Evolutionary conservation across 2,329 filamentous ascomycete species (phyloP).

Genomic region (Talaromyces piceae): DNA sequence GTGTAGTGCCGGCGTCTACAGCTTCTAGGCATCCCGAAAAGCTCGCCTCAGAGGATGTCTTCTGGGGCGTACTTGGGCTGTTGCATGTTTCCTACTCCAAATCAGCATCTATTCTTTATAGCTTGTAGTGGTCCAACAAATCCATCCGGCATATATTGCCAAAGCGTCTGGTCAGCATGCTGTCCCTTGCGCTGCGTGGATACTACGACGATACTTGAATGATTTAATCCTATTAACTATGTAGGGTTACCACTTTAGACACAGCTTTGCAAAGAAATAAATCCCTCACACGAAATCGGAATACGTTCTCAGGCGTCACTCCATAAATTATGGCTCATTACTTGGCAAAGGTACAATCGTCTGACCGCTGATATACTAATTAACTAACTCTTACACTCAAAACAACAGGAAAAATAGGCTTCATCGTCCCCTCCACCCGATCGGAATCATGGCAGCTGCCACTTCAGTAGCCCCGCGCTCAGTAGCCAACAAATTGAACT

Average conservation of each 20-base stretch:
- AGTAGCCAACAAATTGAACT: conserved; percentile 92
- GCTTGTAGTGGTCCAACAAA: not conserved
- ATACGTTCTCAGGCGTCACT: no score
- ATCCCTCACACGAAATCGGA: no score
- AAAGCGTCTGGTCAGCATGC: not conserved
- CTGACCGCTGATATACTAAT: no score
- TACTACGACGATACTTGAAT: no score
- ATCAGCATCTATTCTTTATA: not conserved
- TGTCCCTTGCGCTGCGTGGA: conserved; percentile 1
- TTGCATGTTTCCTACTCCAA: conserved; percentile 1
- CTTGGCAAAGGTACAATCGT: no score
- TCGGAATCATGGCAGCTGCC: conserved; percentile 77
- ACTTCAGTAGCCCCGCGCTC: conserved; percentile 80
- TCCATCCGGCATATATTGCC: conserved; percentile 3
- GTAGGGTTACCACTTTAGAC: no score
- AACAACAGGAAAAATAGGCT: no score
- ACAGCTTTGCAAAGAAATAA: no score
- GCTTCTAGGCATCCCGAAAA: conserved; percentile 2
- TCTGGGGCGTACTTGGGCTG: not conserved
- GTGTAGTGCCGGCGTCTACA: conserved; percentile 4
- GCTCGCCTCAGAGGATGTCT: conserved; percentile 7
- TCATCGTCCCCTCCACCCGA: conserved; percentile 61
- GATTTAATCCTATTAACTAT: no score
- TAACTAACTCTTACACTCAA: no score
- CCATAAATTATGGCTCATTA: no score